phyloP scores from a whole-genome alignment of 2,329 filamentous ascomycete genomes.

The Colletotrichum ledebouriae region DNA sequence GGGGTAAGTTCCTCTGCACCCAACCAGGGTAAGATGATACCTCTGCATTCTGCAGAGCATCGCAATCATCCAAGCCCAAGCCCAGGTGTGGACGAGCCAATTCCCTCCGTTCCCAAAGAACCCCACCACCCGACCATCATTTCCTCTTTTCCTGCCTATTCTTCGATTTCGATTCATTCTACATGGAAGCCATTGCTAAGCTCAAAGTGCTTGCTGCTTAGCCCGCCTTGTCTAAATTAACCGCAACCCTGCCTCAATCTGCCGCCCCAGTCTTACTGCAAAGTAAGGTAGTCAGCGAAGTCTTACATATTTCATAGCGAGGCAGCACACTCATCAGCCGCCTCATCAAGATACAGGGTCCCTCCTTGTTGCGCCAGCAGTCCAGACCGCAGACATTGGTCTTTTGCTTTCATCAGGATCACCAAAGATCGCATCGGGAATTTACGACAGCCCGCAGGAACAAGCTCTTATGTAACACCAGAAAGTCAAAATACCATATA shows the following conservation, averaged over 20 bases:
- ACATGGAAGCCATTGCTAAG: constrained; percentile 15
- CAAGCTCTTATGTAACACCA: constrained; percentile 4
- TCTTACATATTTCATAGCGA: background rate
- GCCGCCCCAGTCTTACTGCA: too few relatives aligned
- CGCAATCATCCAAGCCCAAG: background rate
- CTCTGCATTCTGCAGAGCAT: background rate
- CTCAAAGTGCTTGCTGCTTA: constrained; percentile 19
- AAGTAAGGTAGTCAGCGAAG: background rate
- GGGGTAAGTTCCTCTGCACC: background rate
- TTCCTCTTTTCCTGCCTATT: background rate
- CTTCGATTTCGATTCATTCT: constrained; percentile 3
- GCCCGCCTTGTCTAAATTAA: constrained; percentile 7
- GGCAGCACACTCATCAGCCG: background rate
- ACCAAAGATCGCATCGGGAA: constrained; percentile 3
- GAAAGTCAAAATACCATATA: constrained; percentile 23
- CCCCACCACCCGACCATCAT: constrained; percentile 8
- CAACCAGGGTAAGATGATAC: background rate
- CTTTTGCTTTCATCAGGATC: background rate
- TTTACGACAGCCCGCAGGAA: constrained; percentile 1
- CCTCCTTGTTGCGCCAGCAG: constrained; percentile 6
- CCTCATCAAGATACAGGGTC: constrained; percentile 12
- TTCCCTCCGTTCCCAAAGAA: background rate
- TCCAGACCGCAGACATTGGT: too few relatives aligned
- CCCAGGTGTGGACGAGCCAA: background rate
- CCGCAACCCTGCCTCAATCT: background rate